These are phyloP conservation scores for Periconia digitata DNA, from an alignment of 2,329 filamentous ascomycete genomes.

Conservation along the genomic window DNA sequence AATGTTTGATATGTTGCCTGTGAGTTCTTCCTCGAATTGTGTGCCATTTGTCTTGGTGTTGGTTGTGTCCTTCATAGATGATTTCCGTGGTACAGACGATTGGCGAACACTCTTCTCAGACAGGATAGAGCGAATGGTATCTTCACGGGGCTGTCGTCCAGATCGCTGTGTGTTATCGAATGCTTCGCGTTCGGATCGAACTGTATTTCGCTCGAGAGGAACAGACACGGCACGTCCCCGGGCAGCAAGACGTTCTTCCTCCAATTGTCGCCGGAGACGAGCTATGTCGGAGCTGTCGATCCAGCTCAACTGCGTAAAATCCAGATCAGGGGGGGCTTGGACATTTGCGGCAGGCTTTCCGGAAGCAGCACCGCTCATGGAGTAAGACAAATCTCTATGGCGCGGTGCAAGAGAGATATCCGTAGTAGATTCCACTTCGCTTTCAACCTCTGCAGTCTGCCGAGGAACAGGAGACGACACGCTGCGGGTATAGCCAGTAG, in stretches of 20 bases:
- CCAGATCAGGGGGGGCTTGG: slow-evolving; percentile 32
- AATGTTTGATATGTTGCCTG: slow-evolving; percentile 33
- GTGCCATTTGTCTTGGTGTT: slow-evolving; percentile 28
- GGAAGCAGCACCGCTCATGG: slow-evolving; percentile 25
- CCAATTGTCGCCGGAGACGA: slow-evolving; percentile 56
- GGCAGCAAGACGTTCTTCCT: slow-evolving; percentile 54
- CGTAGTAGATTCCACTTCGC: slow-evolving; percentile 43
- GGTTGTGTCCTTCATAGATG: slow-evolving; percentile 56
- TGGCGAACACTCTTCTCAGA: slow-evolving; percentile 44
- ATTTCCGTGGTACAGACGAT: slow-evolving; percentile 53
- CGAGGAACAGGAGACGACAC: slow-evolving; percentile 33
- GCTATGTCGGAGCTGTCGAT: slow-evolving; percentile 57
- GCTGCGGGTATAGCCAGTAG: slow-evolving; percentile 23
- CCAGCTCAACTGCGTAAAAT: slow-evolving; percentile 57
- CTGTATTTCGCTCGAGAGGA: slow-evolving; percentile 40
- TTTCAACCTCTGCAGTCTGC: slow-evolving; percentile 26
- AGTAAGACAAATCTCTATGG: slow-evolving; percentile 20
- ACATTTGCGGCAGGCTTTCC: slow-evolving; percentile 17
- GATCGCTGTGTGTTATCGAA: slow-evolving; percentile 39
- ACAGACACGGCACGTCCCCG: slow-evolving; percentile 30
- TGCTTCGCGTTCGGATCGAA: slow-evolving; percentile 32
- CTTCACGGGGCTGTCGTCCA: slow-evolving; percentile 36
- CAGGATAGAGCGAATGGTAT: slow-evolving; percentile 41
- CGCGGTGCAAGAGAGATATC: slow-evolving; percentile 42
- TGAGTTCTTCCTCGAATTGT: slow-evolving; percentile 38